These are phyloP conservation scores for Termitomyces sp. DNA, from an alignment of 1,284 basidiomycete genomes.

Conservation along the genomic window DNA sequence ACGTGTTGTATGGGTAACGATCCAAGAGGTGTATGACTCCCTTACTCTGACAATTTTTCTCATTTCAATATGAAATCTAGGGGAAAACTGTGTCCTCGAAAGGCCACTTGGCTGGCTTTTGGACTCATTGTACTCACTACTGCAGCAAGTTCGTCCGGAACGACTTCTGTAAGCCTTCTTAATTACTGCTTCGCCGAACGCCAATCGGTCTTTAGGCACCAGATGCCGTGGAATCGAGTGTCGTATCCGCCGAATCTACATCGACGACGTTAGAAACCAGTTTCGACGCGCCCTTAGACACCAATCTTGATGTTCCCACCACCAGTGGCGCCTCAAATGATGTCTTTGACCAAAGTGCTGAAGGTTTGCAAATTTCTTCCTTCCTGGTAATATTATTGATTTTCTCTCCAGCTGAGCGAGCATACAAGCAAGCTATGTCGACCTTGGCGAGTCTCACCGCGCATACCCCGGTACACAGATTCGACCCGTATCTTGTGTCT, in stretches of 20 bases:
- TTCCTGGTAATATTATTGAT: background rate
- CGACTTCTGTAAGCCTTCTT: slow-evolving; percentile 16
- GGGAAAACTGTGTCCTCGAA: slow-evolving; percentile 39
- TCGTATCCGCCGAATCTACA: slow-evolving; percentile 2
- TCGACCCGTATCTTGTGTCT: slow-evolving; percentile 42
- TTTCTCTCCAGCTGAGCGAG: slow-evolving; percentile 47
- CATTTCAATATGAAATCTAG: slow-evolving; percentile 22
- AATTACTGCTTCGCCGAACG: background rate
- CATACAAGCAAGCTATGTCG: slow-evolving; percentile 65
- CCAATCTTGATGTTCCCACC: slow-evolving; percentile 2
- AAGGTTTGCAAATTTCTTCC: slow-evolving; percentile 33
- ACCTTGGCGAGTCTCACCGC: slow-evolving; percentile 60
- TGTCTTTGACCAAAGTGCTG: slow-evolving; percentile 39
- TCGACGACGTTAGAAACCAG: background rate
- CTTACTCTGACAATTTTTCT: slow-evolving; percentile 3
- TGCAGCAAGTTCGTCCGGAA: slow-evolving; percentile 18
- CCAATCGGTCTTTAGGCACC: slow-evolving; percentile 5
- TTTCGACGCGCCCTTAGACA: slow-evolving; percentile 1
- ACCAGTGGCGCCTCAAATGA: slow-evolving; percentile 17
- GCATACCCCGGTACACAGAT: slow-evolving; percentile 47
- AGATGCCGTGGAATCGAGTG: slow-evolving; percentile 1
- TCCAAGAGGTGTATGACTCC: slow-evolving; percentile 8
- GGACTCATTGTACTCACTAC: slow-evolving; percentile 46
- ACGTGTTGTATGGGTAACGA: slow-evolving; percentile 6
- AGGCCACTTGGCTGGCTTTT: slow-evolving; percentile 59